Evolutionary conservation across 2,329 filamentous ascomycete genomes (phyloP), one percentile per base, ranked within the genome.

Genomic region (Sclerotinia borealis): DNA sequence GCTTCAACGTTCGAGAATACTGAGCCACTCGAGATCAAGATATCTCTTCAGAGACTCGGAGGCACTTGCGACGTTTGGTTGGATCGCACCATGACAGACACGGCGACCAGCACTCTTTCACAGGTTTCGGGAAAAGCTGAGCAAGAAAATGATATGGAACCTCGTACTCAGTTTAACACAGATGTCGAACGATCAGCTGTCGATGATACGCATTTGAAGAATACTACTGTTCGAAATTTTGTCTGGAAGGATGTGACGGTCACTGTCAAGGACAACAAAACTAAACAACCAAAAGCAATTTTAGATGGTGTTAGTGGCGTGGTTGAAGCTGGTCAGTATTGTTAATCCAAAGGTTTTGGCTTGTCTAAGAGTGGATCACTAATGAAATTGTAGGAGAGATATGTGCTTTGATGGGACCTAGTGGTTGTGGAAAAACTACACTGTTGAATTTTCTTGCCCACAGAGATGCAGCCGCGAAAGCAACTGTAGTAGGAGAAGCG

Each of bases 331-430:
- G 86, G 85, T 84, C 67, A 55, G 70, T 69, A 59, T 3, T 54
- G 5, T 19, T 19, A 19, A 8, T 61, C 9, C 43, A 36, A 9
- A 19, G 6, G 13, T 25, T 36, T 51, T 13, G 36, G 10, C 25
- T 22, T 19, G 27, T 63, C 25, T 29, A 49, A 41, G 3, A 29
- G 36, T 4, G 59, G 50, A 55, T 36, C 4, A 61, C 36, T 56
- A 22, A 61, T 64, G 11, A 51, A 19, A 41, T 59, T 59, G 36
- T 71, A 80, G 90, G 89, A 36, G 87, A 92, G 71, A 78, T 93
- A 48, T 82, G 91, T 65, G 92, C 91, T 45, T 76, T 96, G 51
- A 93, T 96, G 90, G 92, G 92, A 29, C 91, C 91, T 17, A 82
- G 79, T 37, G 83, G 83, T 5, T 82, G 85, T 63, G 92, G 92